Conservation (phyloP, 495 filamentous ascomycete species). For the Xylaria flabelliformis region DNA sequence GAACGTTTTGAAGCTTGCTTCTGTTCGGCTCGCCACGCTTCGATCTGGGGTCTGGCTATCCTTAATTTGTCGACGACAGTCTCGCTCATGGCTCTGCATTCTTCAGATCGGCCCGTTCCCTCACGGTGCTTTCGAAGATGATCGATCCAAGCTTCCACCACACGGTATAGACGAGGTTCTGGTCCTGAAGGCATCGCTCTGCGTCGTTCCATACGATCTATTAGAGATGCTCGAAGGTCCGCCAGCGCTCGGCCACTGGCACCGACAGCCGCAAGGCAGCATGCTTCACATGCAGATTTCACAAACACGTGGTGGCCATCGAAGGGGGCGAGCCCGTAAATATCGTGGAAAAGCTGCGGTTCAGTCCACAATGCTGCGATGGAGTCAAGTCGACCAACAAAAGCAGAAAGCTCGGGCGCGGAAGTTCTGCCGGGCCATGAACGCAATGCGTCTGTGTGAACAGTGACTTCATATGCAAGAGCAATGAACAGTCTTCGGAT, state of each 20-base stretch:
- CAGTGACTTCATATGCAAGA: constrained; percentile 45
- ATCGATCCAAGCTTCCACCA: constrained; percentile 53
- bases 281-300: constrained; percentile 50
- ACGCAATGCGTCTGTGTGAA: constrained; percentile 35
- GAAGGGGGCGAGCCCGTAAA: constrained; percentile 34
- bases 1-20: constrained; percentile 22
- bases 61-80: constrained; percentile 28
- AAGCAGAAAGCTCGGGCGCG: constrained; percentile 31
- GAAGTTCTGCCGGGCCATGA: constrained; percentile 31
- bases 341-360: constrained; percentile 38
- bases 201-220: constrained; percentile 40
- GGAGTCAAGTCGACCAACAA: constrained; percentile 41
- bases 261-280: constrained; percentile 52
- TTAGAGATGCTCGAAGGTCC: constrained; percentile 45
- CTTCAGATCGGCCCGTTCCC: constrained; percentile 15
- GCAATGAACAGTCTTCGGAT: constrained; percentile 45
- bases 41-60: constrained; percentile 26
- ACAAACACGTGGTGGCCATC: constrained; percentile 38
- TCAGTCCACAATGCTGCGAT: constrained; percentile 47
- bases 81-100: constrained; percentile 34
- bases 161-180: constrained; percentile 39
- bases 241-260: constrained; percentile 43
- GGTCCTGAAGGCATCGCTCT: not conserved
- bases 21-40: constrained; percentile 30
- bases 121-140: constrained; percentile 24